Base-by-base conservation (phyloP, 768 basidiomycete species). In the Termitomyces bulborhizus region DNA sequence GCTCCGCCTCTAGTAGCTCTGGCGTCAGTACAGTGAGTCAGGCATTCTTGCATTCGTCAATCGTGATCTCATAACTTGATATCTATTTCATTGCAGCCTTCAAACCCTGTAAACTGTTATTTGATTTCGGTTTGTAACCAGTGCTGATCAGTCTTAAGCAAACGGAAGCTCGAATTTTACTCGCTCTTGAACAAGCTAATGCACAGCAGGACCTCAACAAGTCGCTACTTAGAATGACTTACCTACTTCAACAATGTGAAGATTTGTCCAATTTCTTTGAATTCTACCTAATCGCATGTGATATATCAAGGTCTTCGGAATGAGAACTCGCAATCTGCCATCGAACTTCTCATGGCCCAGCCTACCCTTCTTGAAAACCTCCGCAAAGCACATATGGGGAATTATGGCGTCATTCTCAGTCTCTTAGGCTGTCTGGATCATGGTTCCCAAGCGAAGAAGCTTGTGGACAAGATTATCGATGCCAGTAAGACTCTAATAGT, bases 381-480 rank as follows among this genome's bases (percentile, higher is more conserved):
- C 13, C 85, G 93, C 45, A 95, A 88, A 63, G 95, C 95, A 1
- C 83, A 96, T 60, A 82, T 87, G 76, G 97, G 97, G 43, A 93
- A 89, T 61, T 99, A 97, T 66, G 85, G 93, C 48, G 75, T 95
- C 41, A 86, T 99, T 40, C 80, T 98, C 31, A 93, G 92, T 64
- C 77, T 99, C 45, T 76, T 98, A 6, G 95, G 95, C n/a, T 93
- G 88, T 62, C 71, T 99, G 46, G 97, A 98, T 60, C 78, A 88
- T 51, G 97, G 97, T 0, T 69, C 85, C 34, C 81, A 82, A 61
- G 81, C 86, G n/a, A 99, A 99, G 75, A 83, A 76, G 53, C 77
- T 98, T 2, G 95, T 95, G 0, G 97, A 99, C 70, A 80, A 84
- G 12, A 82, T 97, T 55, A 87, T 98, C 53, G 95, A 99, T 66